phyloP scores from a whole-genome alignment of 345 rosid genomes.

The Moricandia arvensis region DNA sequence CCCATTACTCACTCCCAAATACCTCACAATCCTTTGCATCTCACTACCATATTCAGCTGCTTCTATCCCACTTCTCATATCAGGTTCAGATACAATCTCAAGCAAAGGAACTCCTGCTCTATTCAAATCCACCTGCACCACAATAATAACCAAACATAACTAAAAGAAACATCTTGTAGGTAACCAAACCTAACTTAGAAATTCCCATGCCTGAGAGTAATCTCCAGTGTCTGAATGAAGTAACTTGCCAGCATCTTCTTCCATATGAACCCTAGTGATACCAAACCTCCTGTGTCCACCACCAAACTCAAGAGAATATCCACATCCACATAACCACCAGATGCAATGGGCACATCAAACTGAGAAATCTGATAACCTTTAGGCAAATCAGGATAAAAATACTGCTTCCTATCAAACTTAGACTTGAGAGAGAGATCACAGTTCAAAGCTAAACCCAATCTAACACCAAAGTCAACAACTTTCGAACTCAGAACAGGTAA shows the following conservation, averaged over 20 bases:
- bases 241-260: slow-evolving; percentile 96
- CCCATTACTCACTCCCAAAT: slow-evolving; percentile 84
- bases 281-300: slow-evolving; percentile 91
- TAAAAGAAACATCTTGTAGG: slow-evolving; percentile 16
- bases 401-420: slow-evolving; percentile 93
- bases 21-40: slow-evolving; percentile 82
- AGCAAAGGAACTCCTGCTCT: slow-evolving; percentile 98
- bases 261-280: slow-evolving; percentile 95
- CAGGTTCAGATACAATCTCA: slow-evolving; percentile 97
- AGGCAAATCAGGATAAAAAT: slow-evolving; percentile 96
- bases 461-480: slow-evolving; percentile 81
- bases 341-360: slow-evolving; percentile 90
- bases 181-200: background rate
- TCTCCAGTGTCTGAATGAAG: slow-evolving; percentile 73
- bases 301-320: slow-evolving; percentile 85
- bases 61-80: slow-evolving; percentile 89
- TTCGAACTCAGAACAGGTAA: slow-evolving; percentile 81
- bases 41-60: slow-evolving; percentile 92
- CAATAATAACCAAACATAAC: slow-evolving; percentile 11
- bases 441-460: slow-evolving; percentile 81
- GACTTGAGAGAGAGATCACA: slow-evolving; percentile 78
- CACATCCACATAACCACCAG: slow-evolving; percentile 70
- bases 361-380: slow-evolving; percentile 96
- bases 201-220: slow-evolving; percentile 61
- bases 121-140: slow-evolving; percentile 79